Conservation (phyloP, 176 grass and related monocot species). For the Hyparrhenia diplandra region DNA sequence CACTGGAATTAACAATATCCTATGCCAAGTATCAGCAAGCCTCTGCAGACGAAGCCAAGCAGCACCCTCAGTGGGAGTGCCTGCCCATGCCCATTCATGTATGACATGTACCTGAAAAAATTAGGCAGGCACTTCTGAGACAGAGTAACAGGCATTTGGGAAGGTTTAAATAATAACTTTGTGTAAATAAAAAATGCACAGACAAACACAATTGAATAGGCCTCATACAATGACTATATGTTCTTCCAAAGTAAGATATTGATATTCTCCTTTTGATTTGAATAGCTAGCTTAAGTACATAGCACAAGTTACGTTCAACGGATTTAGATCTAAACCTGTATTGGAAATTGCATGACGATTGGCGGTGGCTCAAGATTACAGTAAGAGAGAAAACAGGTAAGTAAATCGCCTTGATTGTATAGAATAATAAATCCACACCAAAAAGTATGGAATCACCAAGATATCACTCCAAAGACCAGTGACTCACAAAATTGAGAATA, state of each 20-base stretch:
- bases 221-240: background rate
- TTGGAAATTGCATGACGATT: background rate
- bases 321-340: background rate
- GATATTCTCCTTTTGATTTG: background rate
- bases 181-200: background rate
- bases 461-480: background rate
- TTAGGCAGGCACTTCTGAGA: background rate
- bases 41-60: constrained; percentile 94
- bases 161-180: constrained; percentile 14
- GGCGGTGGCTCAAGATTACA: background rate
- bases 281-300: background rate
- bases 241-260: constrained; percentile 3
- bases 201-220: background rate
- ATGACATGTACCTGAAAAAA: constrained; percentile 78
- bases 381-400: background rate
- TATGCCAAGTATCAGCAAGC: constrained; percentile 92
- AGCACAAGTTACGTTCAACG: background rate
- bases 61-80: constrained; percentile 87
- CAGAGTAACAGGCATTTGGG: background rate
- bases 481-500: too few relatives aligned
- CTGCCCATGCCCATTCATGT: constrained; percentile 99
- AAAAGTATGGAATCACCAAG: background rate
- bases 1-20: constrained; percentile 89
- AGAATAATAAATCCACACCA: background rate
- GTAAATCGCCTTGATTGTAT: background rate